Base-by-base conservation (phyloP, 2,329 filamentous ascomycete genomes). In the Phoma sp. region DNA sequence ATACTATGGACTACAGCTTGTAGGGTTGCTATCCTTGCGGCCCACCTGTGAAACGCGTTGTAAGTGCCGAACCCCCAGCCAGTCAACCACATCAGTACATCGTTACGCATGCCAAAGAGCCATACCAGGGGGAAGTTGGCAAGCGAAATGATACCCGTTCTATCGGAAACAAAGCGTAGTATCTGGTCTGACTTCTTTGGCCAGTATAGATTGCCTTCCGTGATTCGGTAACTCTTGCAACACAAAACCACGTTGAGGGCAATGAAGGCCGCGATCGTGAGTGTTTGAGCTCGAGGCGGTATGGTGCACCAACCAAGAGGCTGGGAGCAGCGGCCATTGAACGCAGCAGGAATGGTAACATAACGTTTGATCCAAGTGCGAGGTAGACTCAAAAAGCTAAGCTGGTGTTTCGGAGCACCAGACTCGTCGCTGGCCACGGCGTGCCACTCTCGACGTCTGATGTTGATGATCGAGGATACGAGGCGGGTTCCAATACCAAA, bases 51-150 rank as follows among this genome's bases (percentile, higher is more conserved):
- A 46, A 89, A 89, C 33, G 84, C 80, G 60, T 85, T 90, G 64
- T 85, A 90, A 0, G 84, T 86, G 1, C 81, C 80, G 67, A 87
- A 89, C 10, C 84, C 85, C 87, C 87, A 90, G 0, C 87, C 87
- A 0, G 88, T 90, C 0, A 86, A 67, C 84, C 84, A 88, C 48
- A 89, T 76, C 14, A 89, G 78, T 0, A 86, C 64, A 45, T 90
- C 89, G 57, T 90, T 91, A 9, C 88, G 78, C 66, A 84, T 84
- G 0, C 83, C 84, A 59, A 90, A 90, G 0, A 90, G 70, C 86
- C 86, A 89, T 0, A 89, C 74, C 2, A 88, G 64, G 0, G 86
- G 84, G 6, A 90, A 79, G 57, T 88, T 88, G 4, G 83, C 84
- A 60, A 87, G 84, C 0, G 85, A 83, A 20, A 90, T 78, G 26